Evolutionary conservation across 2,329 filamentous ascomycete genomes (phyloP).

Genomic region (Stagonosporopsis cucurbitacearum): DNA sequence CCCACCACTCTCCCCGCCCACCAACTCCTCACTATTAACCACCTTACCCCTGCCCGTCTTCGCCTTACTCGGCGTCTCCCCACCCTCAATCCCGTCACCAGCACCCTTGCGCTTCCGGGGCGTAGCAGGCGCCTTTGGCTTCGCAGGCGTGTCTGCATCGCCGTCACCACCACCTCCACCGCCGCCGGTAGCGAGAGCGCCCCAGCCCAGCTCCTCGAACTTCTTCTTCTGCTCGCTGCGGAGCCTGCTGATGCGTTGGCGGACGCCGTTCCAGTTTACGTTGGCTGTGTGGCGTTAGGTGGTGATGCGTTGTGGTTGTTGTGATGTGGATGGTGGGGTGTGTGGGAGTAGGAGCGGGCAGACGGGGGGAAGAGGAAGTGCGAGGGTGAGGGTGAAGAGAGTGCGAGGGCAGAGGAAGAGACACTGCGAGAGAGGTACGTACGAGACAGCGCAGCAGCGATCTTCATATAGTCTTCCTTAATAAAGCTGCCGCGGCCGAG

Average conservation of each 20-base stretch:
- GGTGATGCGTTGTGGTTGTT: too few species aligned
- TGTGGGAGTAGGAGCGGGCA: not conserved
- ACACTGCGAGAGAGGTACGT: not conserved
- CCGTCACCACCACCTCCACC: too few species aligned
- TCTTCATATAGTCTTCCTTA: not conserved
- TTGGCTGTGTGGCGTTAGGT: not conserved
- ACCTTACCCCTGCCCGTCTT: not conserved
- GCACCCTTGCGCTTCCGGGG: not conserved
- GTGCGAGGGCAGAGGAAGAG: not conserved
- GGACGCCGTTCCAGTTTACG: constrained; percentile 1
- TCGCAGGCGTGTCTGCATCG: not conserved
- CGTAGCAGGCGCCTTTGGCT: not conserved
- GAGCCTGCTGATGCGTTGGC: constrained; percentile 2
- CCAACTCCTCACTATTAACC: not conserved
- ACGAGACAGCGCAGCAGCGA: constrained; percentile 1
- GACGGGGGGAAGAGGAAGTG: not conserved
- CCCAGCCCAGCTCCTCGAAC: constrained; percentile 8
- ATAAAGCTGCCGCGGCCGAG: not conserved
- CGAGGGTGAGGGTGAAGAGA: too few species aligned
- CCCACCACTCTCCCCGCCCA: not conserved
- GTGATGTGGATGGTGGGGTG: too few species aligned
- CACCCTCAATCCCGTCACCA: not conserved
- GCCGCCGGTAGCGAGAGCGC: not conserved
- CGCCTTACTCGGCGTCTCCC: not conserved
- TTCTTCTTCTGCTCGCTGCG: not conserved